phyloP scores from a whole-genome alignment of 2,329 filamentous ascomycete genomes.

The Alternaria arborescens region DNA sequence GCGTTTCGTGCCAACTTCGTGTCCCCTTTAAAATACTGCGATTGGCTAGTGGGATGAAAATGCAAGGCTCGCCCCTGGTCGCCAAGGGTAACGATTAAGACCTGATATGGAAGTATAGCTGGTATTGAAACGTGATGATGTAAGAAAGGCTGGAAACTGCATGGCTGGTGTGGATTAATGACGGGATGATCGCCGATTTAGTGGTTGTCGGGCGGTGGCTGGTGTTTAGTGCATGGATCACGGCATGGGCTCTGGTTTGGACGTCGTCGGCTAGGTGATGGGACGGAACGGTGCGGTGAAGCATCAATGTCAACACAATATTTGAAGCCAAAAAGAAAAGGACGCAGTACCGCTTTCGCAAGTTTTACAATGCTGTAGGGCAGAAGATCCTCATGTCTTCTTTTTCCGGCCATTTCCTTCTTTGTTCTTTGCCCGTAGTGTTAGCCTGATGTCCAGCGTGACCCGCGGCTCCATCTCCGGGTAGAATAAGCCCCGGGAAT shows the following conservation, averaged over 20 bases:
- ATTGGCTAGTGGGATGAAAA: not conserved
- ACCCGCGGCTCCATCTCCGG: slow-evolving; percentile 2
- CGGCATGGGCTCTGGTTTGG: not conserved
- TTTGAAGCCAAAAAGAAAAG: not conserved
- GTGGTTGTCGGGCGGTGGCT: not conserved
- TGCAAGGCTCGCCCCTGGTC: not conserved
- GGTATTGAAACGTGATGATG: slow-evolving; percentile 8
- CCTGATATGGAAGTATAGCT: not conserved
- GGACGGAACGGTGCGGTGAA: not conserved
- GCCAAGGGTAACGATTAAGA: slow-evolving; percentile 3
- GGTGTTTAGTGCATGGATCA: not conserved
- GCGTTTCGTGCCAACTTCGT: slow-evolving; percentile 24
- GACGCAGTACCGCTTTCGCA: not conserved
- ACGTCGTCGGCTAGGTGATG: slow-evolving; percentile 9
- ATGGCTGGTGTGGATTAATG: not conserved
- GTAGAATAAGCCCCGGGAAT: not conserved
- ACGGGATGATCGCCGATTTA: slow-evolving; percentile 5
- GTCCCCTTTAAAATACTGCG: not conserved
- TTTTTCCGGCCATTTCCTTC: not conserved
- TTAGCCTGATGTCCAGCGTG: not conserved
- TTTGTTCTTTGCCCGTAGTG: not conserved
- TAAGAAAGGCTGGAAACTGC: not conserved
- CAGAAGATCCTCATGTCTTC: not conserved
- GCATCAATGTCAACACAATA: not conserved
- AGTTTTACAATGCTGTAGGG: not conserved